These are phyloP conservation scores for Helianthus tuberosus DNA, from an alignment of 129 eudicot genomes.

Conservation along the genomic window DNA sequence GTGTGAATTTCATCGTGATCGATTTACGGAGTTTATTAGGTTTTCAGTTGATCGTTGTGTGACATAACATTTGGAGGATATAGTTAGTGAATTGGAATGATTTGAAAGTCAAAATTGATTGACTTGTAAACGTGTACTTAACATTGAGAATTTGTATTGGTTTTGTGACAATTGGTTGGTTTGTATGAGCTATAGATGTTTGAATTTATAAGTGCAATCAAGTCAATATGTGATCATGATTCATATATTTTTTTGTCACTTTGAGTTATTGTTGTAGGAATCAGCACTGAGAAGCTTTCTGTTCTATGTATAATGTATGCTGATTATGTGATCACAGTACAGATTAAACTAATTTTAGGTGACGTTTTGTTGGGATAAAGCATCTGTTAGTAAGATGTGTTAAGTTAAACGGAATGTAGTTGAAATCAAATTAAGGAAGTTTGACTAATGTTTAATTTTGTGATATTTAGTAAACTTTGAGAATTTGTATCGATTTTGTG, in stretches of 20 bases:
- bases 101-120: background rate
- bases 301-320: too few relatives aligned
- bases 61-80: background rate
- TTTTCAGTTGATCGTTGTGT: background rate
- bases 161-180: background rate
- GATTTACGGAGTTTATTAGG: background rate
- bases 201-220: background rate
- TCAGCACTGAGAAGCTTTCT: background rate
- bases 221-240: background rate
- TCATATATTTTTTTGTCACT: background rate
- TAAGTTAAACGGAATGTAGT: too few relatives aligned
- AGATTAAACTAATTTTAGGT: background rate
- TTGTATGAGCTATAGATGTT: too few relatives aligned
- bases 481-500: background rate
- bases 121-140: background rate
- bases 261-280: background rate
- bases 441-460: too few relatives aligned
- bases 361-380: too few relatives aligned
- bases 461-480: too few relatives aligned
- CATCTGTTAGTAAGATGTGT: too few relatives aligned
- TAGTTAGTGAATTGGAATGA: conserved; percentile 8
- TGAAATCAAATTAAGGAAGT: too few relatives aligned
- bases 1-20: conserved; percentile 9
- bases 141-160: background rate
- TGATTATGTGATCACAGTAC: background rate